Base-by-base conservation (phyloP, 1,139 yeast genomes). In the Dujonia santamariae region DNA sequence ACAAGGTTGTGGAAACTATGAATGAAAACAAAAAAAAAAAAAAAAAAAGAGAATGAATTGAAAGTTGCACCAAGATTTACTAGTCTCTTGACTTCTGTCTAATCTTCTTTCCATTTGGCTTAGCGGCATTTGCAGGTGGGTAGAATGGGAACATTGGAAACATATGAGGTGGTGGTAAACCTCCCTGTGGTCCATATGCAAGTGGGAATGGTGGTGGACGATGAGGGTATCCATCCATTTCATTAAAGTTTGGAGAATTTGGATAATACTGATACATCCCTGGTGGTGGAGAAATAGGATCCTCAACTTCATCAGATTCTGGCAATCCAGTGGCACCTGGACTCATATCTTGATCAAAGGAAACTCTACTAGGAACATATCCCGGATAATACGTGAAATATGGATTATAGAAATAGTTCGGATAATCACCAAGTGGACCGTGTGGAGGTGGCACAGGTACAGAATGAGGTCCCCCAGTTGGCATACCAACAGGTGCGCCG, bases 111-210 rank as follows among this genome's bases (percentile, higher is more conserved):
- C 27, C 21, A 28, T 8, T 8, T 9, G 27, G 15, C 9, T 24
- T 30, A 17, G 19, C 7, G 25, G 24, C 16, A 19, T 28, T 12
- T 16, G 17, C 19, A 7, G 33, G 32, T n/a, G 24, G 19, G 19
- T 31, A 31, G 17, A 32, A 16, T 7, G 37, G 44, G 31, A 35
- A 30, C 3, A 38, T 36, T 11, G 38, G 32, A 12, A 38, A 21
- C 24, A 37, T 36, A 4, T 36, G 37, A 12, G 45, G 39, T 19
- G 33, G 37, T 4, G 34, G 28, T 16, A 25, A 30, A 16, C 36
- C 32, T 17, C 25, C 25, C 9, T 20, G 21, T 19, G 29, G 22
- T 9, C 30, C 37, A 30, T 34, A 34, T 12, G 30, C 11, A n/a
- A 34, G 19, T 4, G 31, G 36, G 25, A 26, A 34, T 3, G 30